Conservation (phyloP, 176 grass and related monocot species). For the Luzula sylvatica region DNA sequence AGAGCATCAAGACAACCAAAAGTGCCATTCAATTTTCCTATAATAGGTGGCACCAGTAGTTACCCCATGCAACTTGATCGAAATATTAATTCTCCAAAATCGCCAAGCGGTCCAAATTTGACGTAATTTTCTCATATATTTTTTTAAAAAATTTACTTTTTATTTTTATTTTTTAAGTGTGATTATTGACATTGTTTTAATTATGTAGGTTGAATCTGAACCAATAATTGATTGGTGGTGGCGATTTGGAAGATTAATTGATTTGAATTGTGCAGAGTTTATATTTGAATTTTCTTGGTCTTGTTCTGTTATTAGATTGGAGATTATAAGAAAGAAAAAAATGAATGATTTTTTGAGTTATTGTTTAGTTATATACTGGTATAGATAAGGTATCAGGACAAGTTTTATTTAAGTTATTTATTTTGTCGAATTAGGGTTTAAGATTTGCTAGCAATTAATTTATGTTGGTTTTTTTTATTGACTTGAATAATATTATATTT, state of each 20-base stretch:
- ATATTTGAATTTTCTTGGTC: background rate
- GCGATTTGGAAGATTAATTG: too few relatives aligned
- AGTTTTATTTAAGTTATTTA: too few relatives aligned
- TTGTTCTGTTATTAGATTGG: background rate
- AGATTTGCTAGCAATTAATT: too few relatives aligned
- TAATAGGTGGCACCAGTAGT: conserved; percentile 7
- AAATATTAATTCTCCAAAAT: conserved; percentile 18
- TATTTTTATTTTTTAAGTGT: background rate
- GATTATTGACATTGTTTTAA: conserved; percentile 1
- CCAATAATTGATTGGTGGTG: background rate
- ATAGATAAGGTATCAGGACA: too few relatives aligned
- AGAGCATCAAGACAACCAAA: background rate
- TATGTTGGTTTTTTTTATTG: too few relatives aligned
- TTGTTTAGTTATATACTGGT: too few relatives aligned
- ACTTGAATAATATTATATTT: too few relatives aligned
- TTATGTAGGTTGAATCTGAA: conserved; percentile 22
- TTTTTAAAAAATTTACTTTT: background rate
- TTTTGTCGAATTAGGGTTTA: too few relatives aligned
- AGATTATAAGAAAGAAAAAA: background rate
- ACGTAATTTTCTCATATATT: conserved; percentile 14
- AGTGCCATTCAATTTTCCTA: conserved; percentile 20
- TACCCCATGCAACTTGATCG: conserved; percentile 17
- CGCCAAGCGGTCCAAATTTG: conserved; percentile 12
- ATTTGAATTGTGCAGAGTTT: too few relatives aligned
- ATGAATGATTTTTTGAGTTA: too few relatives aligned